Base-by-base conservation (phyloP, 2,329 filamentous ascomycete genomes). In the Arthrobotrys iridis region DNA sequence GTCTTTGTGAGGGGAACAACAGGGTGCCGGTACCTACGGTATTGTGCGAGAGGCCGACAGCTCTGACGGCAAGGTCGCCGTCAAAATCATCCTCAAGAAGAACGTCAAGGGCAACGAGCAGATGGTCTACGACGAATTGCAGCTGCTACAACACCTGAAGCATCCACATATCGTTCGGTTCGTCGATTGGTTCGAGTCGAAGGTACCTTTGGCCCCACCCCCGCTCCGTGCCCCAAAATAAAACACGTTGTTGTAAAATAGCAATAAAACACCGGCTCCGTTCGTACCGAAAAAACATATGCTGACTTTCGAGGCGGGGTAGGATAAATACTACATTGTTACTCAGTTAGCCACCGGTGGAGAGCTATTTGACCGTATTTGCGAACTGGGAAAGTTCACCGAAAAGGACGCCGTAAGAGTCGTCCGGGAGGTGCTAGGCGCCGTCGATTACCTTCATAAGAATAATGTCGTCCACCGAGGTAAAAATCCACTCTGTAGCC, bases 241-340 rank as follows among this genome's bases (percentile, higher is more conserved):
- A n/a, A n/a, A n/a, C n/a, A n/a, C n/a, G n/a, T n/a, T n/a, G n/a
- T n/a, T n/a, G n/a, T 3, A n/a, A 55, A 46, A 18, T 22, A 18
- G 45, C 37, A 18, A 26, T 48, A n/a, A 11, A 18, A 70, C 30
- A 28, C 70, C 41, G 10, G 41, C 35, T 57, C 57, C 10, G 28
- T 24, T 45, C 48, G 10, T 30, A 28, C 35, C 50, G 46, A 20
- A 63, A 40, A 43, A 22, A 24, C 46, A 41, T 30, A 65, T 28
- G 30, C 40, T 35, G 11, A 57, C 52, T 62, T 48, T 10, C 41
- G 60, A 79, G 52, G 77, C 13, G 10, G 26, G 57, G 26, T 79
- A 97, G 93, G 95, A 99, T 86, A 99, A 99, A 85, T 99, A 97
- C 85, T 99, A 99, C 83, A 98, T 99, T 79, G 93, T 99, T 79